Conservation (phyloP, 2,329 filamentous ascomycete genomes). For the Calonectria leucothoes region DNA sequence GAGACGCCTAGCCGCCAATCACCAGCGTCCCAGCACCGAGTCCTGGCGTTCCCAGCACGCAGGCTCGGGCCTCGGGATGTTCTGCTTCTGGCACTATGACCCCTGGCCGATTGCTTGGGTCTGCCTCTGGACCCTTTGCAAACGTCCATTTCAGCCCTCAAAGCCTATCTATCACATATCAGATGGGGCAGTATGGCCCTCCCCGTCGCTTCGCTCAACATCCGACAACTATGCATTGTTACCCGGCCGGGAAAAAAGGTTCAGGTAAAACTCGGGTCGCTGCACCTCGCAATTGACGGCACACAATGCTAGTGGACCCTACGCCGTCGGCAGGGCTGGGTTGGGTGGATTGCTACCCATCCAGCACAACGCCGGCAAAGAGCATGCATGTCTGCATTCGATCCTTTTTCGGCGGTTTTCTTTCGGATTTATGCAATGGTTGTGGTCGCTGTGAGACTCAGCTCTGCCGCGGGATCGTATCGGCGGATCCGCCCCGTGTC, state of each 20-base stretch:
- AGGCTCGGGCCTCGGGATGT: conserved; percentile 46
- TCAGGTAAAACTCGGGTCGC: conserved; percentile 14
- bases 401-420: conserved; percentile 19
- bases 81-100: conserved; percentile 41
- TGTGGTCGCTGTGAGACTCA: conserved; percentile 11
- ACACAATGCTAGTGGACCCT: neutral
- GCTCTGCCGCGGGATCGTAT: conserved; percentile 19
- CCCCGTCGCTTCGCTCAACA: conserved; percentile 8
- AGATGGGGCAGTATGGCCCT: conserved; percentile 12
- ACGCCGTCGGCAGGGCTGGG: conserved; percentile 18
- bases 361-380: conserved; percentile 19
- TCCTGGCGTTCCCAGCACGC: conserved; percentile 43
- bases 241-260: conserved; percentile 7
- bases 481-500: conserved; percentile 27
- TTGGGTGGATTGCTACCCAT: conserved; percentile 12
- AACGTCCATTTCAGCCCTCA: conserved; percentile 26
- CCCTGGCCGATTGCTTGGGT: conserved; percentile 31
- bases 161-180: conserved; percentile 23
- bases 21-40: conserved; percentile 40
- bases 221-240: conserved; percentile 10
- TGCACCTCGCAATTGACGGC: neutral
- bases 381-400: conserved; percentile 20
- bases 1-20: conserved; percentile 37
- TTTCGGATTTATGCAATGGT: conserved; percentile 31
- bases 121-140: conserved; percentile 28